Evolutionary conservation across 768 basidiomycete species (phyloP).

Genomic region (Strobilomyces echinocephalus): DNA sequence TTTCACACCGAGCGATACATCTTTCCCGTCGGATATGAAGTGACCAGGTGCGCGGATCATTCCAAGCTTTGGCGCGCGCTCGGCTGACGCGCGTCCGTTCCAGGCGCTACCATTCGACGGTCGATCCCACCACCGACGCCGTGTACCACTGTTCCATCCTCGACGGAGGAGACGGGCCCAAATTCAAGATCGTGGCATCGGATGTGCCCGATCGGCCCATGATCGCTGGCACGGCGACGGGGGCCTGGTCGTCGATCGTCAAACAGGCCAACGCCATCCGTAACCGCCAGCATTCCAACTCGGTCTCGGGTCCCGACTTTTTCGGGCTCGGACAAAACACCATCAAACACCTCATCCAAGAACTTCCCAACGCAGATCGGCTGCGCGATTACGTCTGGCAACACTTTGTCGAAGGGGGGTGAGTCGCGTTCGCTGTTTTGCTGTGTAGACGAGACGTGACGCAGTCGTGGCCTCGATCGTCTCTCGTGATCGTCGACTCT

Average conservation of each 20-base stretch:
- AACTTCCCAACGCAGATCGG: constrained; percentile 66
- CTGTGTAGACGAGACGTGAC: constrained; percentile 9
- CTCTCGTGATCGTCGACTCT: constrained; percentile 12
- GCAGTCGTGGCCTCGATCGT: constrained; percentile 3
- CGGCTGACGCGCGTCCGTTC: constrained; percentile 3
- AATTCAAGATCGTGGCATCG: constrained; percentile 76
- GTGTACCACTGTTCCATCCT: constrained; percentile 81
- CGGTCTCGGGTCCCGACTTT: constrained; percentile 85
- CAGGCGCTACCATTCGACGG: constrained; percentile 76
- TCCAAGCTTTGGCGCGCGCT: neutral
- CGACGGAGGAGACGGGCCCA: constrained; percentile 80
- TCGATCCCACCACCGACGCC: constrained; percentile 60
- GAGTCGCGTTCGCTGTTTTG: constrained; percentile 33
- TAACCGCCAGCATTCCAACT: constrained; percentile 79
- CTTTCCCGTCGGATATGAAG: constrained; percentile 83
- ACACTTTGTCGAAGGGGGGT: constrained; percentile 82
- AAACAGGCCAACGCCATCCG: constrained; percentile 78
- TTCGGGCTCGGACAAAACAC: constrained; percentile 84
- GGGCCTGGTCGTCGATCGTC: constrained; percentile 82
- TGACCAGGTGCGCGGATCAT: constrained; percentile 52
- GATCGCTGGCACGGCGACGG: constrained; percentile 82
- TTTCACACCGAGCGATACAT: constrained; percentile 88
- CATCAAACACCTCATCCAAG: constrained; percentile 88
- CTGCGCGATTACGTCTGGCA: constrained; percentile 85
- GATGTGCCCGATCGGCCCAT: constrained; percentile 69